Conservation (phyloP, 345 rosid species). For the Eutrema yunnanense region DNA sequence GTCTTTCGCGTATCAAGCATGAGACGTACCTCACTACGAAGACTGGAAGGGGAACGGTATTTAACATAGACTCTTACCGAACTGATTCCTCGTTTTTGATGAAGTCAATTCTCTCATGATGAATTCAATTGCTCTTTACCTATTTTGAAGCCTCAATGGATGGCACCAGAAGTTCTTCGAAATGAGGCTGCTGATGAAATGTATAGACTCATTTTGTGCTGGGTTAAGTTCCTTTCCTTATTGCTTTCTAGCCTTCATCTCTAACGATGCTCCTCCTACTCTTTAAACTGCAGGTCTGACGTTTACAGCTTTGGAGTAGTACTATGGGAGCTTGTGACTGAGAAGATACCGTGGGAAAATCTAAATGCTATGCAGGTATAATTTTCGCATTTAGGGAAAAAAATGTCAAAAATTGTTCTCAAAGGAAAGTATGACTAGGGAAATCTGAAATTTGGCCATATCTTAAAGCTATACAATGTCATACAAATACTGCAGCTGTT, state of each 20-base stretch:
- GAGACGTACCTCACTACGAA: slow-evolving; percentile 77
- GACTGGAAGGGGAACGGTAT: slow-evolving; percentile 93
- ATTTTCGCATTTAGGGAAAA: background rate
- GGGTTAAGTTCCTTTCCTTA: slow-evolving; percentile 1
- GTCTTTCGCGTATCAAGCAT: slow-evolving; percentile 88
- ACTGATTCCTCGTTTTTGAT: background rate
- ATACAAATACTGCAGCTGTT: background rate
- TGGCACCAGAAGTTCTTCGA: slow-evolving; percentile 97
- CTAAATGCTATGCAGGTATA: slow-evolving; percentile 91
- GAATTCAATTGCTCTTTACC: background rate
- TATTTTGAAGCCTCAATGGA: slow-evolving; percentile 88
- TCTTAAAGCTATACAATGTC: background rate
- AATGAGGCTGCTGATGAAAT: slow-evolving; percentile 89
- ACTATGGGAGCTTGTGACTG: slow-evolving; percentile 92
- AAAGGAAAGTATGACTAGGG: background rate
- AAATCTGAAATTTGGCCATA: background rate
- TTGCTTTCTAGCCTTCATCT: background rate
- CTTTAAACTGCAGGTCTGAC: slow-evolving; percentile 56
- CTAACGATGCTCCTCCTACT: background rate
- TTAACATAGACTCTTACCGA: background rate
- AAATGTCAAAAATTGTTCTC: background rate
- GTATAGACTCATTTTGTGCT: slow-evolving; percentile 36
- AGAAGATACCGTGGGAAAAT: slow-evolving; percentile 96
- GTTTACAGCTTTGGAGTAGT: slow-evolving; percentile 88
- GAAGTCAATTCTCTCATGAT: background rate